Evolutionary conservation across 169 alveolate genomes (phyloP), one percentile per base, ranked within the genome.

Genomic region (Ichthyophthirius multifiliis): DNA sequence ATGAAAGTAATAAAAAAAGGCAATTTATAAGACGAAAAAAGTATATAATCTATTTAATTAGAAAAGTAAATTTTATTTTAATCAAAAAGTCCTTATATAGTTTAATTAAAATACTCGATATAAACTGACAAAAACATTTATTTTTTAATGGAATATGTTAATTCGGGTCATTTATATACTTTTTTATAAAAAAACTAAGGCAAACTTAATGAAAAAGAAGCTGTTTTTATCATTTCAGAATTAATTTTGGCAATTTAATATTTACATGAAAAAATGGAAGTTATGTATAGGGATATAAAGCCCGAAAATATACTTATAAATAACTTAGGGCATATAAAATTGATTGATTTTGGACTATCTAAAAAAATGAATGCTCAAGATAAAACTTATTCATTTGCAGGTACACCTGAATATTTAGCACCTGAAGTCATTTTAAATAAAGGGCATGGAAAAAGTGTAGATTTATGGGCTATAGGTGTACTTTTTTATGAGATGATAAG

Each of bases 351-450:
- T 43, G 91, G 91, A 12, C 64, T 85, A 74, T 77, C 90, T 12
- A 88, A 88, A 46, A 67, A 37, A 13, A 45, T 74, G 23, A 63
- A 55, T 35, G 82, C 73, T n/a, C 41, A 15, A 16, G 73, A 3
- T 35, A 76, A 63, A 81, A 77, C 85, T 15, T 83, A 63, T 55
- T 83, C 93, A 34, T 63, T 87, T 34, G 86, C 90, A 23, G 93
- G 93, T 18, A 87, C 93, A 6, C 93, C 90, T 5, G 63, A 83
- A 71, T 87, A 83, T 67, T 43, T 83, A 7, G 93, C 93, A 1
- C 93, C 93, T 0, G 93, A 87, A 43, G 76, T 87, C 23, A 83
- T 87, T 30, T 45, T 74, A 47, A 75, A 46, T 55, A 41, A 37
- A 15, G 93, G 93, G 6, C 93, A 86, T 44, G 67, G 63, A 32